These are phyloP conservation scores for Uncinocarpus reesii DNA, from an alignment of 2,329 filamentous ascomycete genomes.

Conservation along the genomic window DNA sequence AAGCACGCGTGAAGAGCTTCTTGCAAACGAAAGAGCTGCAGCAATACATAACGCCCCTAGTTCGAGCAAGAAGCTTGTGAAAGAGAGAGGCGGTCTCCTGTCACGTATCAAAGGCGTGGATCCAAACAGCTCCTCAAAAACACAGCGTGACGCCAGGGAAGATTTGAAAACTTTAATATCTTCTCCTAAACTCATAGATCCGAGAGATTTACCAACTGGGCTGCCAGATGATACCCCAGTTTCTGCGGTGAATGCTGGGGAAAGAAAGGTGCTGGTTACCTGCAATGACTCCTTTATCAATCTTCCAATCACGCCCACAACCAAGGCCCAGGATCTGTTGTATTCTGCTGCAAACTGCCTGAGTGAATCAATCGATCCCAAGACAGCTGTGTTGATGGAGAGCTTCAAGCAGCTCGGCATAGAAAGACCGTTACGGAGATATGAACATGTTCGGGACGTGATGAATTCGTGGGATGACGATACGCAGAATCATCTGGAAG, in stretches of 20 bases:
- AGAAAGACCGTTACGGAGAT: conserved; percentile 70
- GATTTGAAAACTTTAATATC: conserved; percentile 21
- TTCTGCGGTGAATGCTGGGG: conserved; percentile 69
- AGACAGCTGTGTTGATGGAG: conserved; percentile 64
- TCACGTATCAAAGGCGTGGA: conserved; percentile 13
- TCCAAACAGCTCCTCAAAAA: conserved; percentile 6
- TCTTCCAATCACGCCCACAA: conserved; percentile 63
- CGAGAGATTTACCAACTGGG: conserved; percentile 21
- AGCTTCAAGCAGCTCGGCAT: conserved; percentile 65
- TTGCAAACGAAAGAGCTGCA: conserved; percentile 14
- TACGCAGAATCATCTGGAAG: conserved; percentile 62
- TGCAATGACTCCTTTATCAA: conserved; percentile 59
- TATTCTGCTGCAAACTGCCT: conserved; percentile 55
- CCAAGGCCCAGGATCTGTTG: conserved; percentile 64
- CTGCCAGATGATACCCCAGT: conserved; percentile 62
- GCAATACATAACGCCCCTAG: conserved; percentile 8
- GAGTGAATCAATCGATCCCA: conserved; percentile 53
- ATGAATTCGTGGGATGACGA: conserved; percentile 90
- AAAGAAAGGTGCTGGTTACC: conserved; percentile 62
- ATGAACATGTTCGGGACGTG: conserved; percentile 76
- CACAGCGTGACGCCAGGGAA: conserved; percentile 9
- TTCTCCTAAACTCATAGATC: conserved; percentile 18
- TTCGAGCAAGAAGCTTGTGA: conserved; percentile 8
- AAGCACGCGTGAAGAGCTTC: conserved; percentile 15
- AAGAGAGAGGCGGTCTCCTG: conserved; percentile 13